A percentile compares a stretch with the other conserved stretches of the same genome.
phyloP scores from a whole-genome alignment of 495 filamentous ascomycete species.

The Tuber microsphaerosporum region DNA sequence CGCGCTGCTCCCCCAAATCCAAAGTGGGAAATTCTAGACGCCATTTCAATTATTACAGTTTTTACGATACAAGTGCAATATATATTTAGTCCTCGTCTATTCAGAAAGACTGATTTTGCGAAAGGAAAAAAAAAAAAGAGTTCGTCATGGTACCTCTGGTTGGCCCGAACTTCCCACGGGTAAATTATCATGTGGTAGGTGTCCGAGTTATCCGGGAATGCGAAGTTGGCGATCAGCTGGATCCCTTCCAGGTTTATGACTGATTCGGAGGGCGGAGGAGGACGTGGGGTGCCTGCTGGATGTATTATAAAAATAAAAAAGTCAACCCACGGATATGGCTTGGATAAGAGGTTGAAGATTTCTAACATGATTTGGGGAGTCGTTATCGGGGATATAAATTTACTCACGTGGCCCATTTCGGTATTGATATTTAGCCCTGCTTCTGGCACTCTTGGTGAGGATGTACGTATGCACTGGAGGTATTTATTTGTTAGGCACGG shows the following conservation, averaged over 20 bases:
- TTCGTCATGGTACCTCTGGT: neutral
- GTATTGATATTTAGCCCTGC: neutral
- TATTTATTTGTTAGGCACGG: neutral
- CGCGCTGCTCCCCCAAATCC: no score
- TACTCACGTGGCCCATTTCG: neutral
- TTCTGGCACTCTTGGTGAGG: neutral
- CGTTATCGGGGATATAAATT: neutral
- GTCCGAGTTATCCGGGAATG: neutral
- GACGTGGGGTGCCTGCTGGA: neutral
- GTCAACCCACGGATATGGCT: neutral
- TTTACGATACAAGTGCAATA: neutral
- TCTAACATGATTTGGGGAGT: neutral
- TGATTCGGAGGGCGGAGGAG: neutral
- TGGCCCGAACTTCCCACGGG: neutral
- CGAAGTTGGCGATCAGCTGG: neutral
- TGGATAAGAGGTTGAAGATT: neutral
- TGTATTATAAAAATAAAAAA: neutral
- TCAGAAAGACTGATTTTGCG: neutral
- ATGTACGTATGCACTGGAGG: neutral
- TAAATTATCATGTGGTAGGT: neutral
- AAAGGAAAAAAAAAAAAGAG: neutral
- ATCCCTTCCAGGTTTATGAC: neutral
- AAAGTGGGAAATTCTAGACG: no score
- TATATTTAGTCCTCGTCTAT: neutral
- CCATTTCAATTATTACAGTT: no score